Conservation (phyloP, 495 filamentous ascomycete genomes). For the Penicillium angulare region DNA sequence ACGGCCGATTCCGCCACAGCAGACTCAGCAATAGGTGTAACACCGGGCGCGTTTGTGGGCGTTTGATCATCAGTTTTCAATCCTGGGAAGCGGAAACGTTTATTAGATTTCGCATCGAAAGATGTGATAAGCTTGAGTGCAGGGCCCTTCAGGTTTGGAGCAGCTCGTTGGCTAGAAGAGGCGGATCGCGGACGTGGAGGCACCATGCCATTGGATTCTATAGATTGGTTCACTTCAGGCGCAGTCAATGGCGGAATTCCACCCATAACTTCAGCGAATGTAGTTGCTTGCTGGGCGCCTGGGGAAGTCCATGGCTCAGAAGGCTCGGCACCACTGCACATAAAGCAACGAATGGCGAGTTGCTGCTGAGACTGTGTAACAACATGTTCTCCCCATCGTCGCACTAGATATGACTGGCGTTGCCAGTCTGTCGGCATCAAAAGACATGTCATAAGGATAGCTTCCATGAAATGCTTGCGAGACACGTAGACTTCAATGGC, state of each 20-base stretch:
- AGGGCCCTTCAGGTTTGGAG: slow-evolving; percentile 81
- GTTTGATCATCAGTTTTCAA: slow-evolving; percentile 66
- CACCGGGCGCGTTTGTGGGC: slow-evolving; percentile 70
- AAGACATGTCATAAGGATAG: slow-evolving; percentile 74
- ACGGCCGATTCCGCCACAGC: slow-evolving; percentile 82
- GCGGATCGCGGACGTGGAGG: slow-evolving; percentile 25
- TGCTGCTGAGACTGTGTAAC: slow-evolving; percentile 83
- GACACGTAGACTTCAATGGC: slow-evolving; percentile 96
- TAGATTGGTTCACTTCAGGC: slow-evolving; percentile 32
- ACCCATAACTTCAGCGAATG: slow-evolving; percentile 32
- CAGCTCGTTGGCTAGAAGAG: slow-evolving; percentile 39
- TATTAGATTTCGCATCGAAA: slow-evolving; percentile 62
- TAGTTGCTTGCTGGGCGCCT: slow-evolving; percentile 64
- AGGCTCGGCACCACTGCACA: slow-evolving; percentile 74
- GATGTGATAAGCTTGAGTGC: slow-evolving; percentile 90
- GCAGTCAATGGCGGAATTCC: slow-evolving; percentile 47
- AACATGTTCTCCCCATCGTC: slow-evolving; percentile 93
- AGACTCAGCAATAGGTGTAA: slow-evolving; percentile 91
- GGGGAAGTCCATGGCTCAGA: slow-evolving; percentile 84
- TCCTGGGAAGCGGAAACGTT: slow-evolving; percentile 67
- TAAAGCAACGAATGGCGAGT: slow-evolving; percentile 89
- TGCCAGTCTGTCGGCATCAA: slow-evolving; percentile 81
- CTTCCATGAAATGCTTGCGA: slow-evolving; percentile 88
- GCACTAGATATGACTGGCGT: slow-evolving; percentile 78
- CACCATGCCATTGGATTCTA: slow-evolving; percentile 23